These are phyloP conservation scores for Penicillium aurantiogriseum DNA, from an alignment of 2,329 filamentous ascomycete species.

Conservation along the genomic window DNA sequence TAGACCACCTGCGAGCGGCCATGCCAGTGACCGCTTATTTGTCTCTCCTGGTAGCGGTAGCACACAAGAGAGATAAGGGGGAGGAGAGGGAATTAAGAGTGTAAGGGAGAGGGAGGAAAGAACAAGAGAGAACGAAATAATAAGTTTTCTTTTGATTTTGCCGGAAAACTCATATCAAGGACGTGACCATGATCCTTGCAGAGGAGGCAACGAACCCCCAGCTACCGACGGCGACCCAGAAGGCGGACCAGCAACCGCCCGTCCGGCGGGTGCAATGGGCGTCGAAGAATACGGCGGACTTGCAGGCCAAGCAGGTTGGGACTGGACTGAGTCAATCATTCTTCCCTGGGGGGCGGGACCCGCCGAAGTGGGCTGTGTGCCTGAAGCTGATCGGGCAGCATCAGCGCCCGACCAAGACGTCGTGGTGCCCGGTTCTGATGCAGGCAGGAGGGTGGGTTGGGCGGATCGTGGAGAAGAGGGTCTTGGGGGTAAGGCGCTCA, in stretches of 20 bases:
- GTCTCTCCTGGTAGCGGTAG: not conserved
- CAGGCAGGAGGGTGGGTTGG: conserved; percentile 5
- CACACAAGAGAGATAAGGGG: not conserved
- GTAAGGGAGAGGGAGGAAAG: conserved; percentile 9
- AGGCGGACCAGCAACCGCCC: conserved; percentile 5
- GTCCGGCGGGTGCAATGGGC: conserved; percentile 2
- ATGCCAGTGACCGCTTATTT: conserved; percentile 20
- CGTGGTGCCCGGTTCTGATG: conserved; percentile 10
- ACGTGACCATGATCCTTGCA: conserved; percentile 24
- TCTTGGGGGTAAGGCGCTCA: conserved; percentile 30
- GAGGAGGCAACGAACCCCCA: conserved; percentile 20
- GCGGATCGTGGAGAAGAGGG: conserved; percentile 32
- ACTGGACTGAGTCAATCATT: conserved; percentile 13
- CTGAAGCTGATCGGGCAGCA: conserved; percentile 11
- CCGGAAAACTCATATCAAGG: conserved; percentile 5
- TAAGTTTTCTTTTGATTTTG: not conserved
- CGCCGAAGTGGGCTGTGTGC: conserved; percentile 3
- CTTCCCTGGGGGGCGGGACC: conserved; percentile 3
- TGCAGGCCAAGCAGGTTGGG: conserved; percentile 19
- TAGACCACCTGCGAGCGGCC: conserved; percentile 11
- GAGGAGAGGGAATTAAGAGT: conserved; percentile 3
- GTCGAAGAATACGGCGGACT: conserved; percentile 19
- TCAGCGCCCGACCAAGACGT: conserved; percentile 13
- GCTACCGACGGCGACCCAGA: conserved; percentile 16
- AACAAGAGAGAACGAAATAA: conserved; percentile 13